Conservation (phyloP, 441 rosid species). For the Melianthus villosus region DNA sequence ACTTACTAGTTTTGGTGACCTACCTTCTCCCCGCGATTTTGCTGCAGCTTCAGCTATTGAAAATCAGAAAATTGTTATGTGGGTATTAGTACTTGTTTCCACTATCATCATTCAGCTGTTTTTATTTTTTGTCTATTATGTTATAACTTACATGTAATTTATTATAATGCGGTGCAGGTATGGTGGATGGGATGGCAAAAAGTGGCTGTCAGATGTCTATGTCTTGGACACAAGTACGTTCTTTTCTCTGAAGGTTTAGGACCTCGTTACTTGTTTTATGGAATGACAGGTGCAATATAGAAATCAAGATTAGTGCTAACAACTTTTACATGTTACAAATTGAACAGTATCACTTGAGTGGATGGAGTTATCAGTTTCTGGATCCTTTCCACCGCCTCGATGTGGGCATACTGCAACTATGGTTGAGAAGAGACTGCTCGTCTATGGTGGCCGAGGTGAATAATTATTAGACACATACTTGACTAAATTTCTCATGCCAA, state of each 20-base stretch:
- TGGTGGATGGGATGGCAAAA: conserved; percentile 99
- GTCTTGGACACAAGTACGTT: conserved; percentile 79
- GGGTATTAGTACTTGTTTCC: conserved; percentile 14
- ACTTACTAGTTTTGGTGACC: conserved; percentile 76
- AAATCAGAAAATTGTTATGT: conserved; percentile 76
- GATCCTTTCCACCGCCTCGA: conserved; percentile 83
- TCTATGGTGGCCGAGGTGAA: conserved; percentile 94
- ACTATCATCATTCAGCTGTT: conserved; percentile 9
- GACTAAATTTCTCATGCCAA: too few species aligned
- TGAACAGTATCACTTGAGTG: conserved; percentile 88
- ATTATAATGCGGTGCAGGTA: conserved; percentile 46
- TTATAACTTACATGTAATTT: conserved; percentile 7
- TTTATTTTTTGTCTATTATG: conserved; percentile 1
- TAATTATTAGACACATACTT: too few species aligned
- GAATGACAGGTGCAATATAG: neutral
- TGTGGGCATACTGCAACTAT: conserved; percentile 95
- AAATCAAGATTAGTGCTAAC: conserved; percentile 3
- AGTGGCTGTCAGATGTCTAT: conserved; percentile 93
- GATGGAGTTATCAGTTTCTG: conserved; percentile 69
- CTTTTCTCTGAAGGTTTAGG: conserved; percentile 8
- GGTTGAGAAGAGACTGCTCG: conserved; percentile 91
- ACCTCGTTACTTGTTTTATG: conserved; percentile 1
- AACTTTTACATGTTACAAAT: conserved; percentile 8
- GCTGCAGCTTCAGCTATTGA: conserved; percentile 88
- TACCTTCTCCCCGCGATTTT: conserved; percentile 89